phyloP scores from a whole-genome alignment of 129 eudicot species.

The Flaveria sonorensis region DNA sequence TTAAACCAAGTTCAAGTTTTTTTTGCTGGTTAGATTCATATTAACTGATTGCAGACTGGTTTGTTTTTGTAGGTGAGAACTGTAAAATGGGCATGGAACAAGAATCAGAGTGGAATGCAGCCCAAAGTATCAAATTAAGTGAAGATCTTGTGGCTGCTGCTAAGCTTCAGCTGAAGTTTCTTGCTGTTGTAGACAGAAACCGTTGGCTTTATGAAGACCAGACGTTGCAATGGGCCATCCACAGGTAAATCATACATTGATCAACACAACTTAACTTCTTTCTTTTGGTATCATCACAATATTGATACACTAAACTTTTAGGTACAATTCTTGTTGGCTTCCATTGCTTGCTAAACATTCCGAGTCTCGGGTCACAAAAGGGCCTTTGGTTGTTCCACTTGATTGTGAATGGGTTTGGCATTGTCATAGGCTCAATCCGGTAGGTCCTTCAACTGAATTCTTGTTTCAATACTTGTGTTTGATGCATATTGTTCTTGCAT shows the following conservation, averaged over 20 bases:
- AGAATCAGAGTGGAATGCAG: conserved; percentile 74
- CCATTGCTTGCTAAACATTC: conserved; percentile 81
- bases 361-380: conserved; percentile 51
- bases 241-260: conserved; percentile 43
- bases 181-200: conserved; percentile 71
- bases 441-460: conserved; percentile 34
- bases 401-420: conserved; percentile 99
- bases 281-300: neutral
- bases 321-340: conserved; percentile 94
- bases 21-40: conserved; percentile 5
- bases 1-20: neutral
- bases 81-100: conserved; percentile 55
- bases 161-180: conserved; percentile 70
- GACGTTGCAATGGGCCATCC: conserved; percentile 58
- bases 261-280: neutral
- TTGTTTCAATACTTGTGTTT: neutral
- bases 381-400: conserved; percentile 92
- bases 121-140: conserved; percentile 59
- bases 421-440: conserved; percentile 96
- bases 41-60: neutral
- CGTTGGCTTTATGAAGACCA: conserved; percentile 77
- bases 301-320: conserved; percentile 17
- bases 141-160: conserved; percentile 82
- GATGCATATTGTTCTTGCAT: conserved; percentile 4
- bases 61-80: conserved; percentile 20